Evolutionary conservation across 192 early-diverging fungal genomes (phyloP).

Genomic region (Coemansia sp.): DNA sequence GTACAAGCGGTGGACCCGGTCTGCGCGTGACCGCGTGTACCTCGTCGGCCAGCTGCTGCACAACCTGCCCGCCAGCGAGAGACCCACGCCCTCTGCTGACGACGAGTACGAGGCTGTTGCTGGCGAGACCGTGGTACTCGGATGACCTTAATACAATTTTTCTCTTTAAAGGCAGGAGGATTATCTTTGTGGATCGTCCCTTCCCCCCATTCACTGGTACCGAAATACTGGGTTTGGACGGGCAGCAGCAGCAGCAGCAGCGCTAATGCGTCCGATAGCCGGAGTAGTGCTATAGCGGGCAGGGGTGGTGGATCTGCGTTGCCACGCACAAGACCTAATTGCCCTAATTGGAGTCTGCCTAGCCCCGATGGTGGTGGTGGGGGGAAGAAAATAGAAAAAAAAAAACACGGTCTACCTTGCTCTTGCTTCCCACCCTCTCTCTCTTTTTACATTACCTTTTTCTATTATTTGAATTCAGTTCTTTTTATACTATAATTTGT

Average conservation of each 20-base stretch:
- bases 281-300: no score
- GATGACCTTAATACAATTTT: background rate
- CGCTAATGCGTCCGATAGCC: no score
- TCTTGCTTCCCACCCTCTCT: background rate
- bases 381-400: background rate
- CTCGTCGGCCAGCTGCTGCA: slow-evolving; percentile 84
- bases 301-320: no score
- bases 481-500: background rate
- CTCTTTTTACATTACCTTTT: background rate
- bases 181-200: background rate
- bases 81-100: background rate
- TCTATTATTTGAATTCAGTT: background rate
- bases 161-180: no score
- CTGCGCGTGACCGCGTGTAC: slow-evolving; percentile 83
- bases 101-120: background rate
- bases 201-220: background rate
- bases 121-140: background rate
- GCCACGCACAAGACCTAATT: no score
- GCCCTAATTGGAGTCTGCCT: no score
- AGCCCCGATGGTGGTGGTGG: no score
- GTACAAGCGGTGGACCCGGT: slow-evolving; percentile 72
- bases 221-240: background rate
- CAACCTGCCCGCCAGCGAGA: slow-evolving; percentile 61
- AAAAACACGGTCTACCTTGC: background rate
- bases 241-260: no score